Evolutionary conservation across 352 stramenopile species (phyloP), one percentile per base, ranked within the genome.

Genomic region (Albugo candida): DNA sequence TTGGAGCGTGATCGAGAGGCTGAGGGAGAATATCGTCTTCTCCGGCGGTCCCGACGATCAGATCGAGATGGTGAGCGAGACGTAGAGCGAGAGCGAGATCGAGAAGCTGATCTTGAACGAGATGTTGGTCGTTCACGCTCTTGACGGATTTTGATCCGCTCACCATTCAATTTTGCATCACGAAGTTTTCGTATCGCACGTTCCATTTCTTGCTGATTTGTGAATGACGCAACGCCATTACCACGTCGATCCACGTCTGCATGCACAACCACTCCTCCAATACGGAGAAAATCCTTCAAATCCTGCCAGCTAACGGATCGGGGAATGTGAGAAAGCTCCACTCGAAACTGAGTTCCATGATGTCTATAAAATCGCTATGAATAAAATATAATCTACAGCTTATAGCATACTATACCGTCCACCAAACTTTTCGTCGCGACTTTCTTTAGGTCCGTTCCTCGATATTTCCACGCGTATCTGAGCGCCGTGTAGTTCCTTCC

Each of bases 231-330:
- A 13, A 59, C 61, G 5, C 70, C 75, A 50, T 64, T 70, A 5
- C 75, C 75, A 37, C 67, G 64, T 1, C 65, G 60, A 55, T 88
- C 71, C 36, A 85, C 72, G 42, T 85, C 65, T 6, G 61, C 63
- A 48, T 79, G 63, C 16, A 78, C 59, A 16, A 85, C 72, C 45
- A 85, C 75, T 20, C 64, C 70, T 0, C 61, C 67, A 36, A 63
- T 55, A 1, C 60, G 61, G 2, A 85, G 52, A 46, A 81, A 77
- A 49, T 79, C 67, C 49, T 83, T 81, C 20, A 85, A 56, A 36
- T 84, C 75, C 48, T 71, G 61, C 60, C 57, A 70, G 13, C 62
- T 83, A 48, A 78, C 67, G 0, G 52, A 50, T 5, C 51, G 48
- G 6, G 68, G 59, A 35, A 88, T 21, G 10, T 70, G 58, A 40